These are phyloP conservation scores for Epichloe sp. DNA, from an alignment of 2,329 filamentous ascomycete species.

Conservation along the genomic window DNA sequence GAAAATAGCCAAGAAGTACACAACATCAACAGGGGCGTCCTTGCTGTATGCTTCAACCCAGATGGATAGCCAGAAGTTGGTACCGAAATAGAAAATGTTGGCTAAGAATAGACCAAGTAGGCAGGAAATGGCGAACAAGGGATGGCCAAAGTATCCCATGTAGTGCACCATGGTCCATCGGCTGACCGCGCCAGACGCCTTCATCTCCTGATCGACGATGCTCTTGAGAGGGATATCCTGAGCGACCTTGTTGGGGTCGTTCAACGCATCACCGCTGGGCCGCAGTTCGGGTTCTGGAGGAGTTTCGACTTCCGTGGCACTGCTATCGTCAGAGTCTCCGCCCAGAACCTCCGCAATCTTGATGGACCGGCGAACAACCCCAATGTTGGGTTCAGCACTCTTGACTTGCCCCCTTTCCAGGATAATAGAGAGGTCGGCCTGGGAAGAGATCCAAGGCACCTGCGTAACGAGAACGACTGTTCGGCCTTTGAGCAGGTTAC, in stretches of 20 bases:
- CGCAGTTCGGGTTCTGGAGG: slow-evolving; percentile 16
- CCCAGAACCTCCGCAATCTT: slow-evolving; percentile 25
- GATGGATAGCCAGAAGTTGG: slow-evolving; percentile 35
- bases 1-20: slow-evolving; percentile 42
- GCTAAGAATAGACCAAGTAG: slow-evolving; percentile 26
- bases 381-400: slow-evolving; percentile 30
- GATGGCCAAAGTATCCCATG: slow-evolving; percentile 36
- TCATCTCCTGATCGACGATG: slow-evolving; percentile 35
- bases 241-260: slow-evolving; percentile 19
- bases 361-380: slow-evolving; percentile 31
- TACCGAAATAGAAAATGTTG: slow-evolving; percentile 28
- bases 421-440: slow-evolving; percentile 32
- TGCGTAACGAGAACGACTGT: slow-evolving; percentile 47
- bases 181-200: slow-evolving; percentile 29
- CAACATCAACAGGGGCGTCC: slow-evolving; percentile 29
- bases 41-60: slow-evolving; percentile 39
- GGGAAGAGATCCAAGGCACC: slow-evolving; percentile 36
- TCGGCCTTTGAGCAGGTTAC: slow-evolving; percentile 37
- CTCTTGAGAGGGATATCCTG: slow-evolving; percentile 26
- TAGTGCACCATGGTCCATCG: slow-evolving; percentile 36
- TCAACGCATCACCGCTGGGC: slow-evolving; percentile 15
- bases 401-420: slow-evolving; percentile 34
- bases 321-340: slow-evolving; percentile 22
- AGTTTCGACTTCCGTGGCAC: slow-evolving; percentile 14
- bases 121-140: slow-evolving; percentile 27